Evolutionary conservation across 78 protist species (phyloP).

Genomic region (Capsaspora owczarzaki): DNA sequence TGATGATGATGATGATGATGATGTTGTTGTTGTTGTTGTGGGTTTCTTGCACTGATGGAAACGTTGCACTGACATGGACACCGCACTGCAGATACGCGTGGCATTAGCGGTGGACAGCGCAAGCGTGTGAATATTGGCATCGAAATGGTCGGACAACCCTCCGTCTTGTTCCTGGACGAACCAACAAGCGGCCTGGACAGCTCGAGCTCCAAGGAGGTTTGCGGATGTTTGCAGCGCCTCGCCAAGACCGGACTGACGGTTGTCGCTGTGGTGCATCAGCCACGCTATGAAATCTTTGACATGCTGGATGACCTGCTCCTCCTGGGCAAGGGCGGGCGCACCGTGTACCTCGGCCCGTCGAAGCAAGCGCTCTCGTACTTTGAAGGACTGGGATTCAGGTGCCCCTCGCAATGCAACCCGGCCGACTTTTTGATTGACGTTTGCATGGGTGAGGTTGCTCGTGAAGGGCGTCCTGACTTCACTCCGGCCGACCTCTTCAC

Average conservation of each 20-base stretch:
- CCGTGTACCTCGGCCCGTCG: background rate
- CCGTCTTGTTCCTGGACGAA: background rate
- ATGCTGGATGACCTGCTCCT: slow-evolving; percentile 12
- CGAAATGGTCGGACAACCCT: background rate
- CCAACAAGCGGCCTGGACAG: background rate
- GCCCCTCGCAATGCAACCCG: slow-evolving; percentile 12
- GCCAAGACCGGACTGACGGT: slow-evolving; percentile 23
- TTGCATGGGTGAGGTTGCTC: background rate
- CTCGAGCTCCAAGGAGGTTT: too few species aligned
- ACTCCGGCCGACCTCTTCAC: background rate
- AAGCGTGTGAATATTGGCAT: background rate
- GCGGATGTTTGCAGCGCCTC: too few species aligned
- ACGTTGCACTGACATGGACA: too few species aligned
- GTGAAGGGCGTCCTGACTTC: background rate
- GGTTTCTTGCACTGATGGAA: too few species aligned
- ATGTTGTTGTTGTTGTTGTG: too few species aligned
- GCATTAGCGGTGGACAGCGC: background rate
- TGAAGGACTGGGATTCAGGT: background rate
- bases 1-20: too few species aligned
- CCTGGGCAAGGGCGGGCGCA: slow-evolving; percentile 1
- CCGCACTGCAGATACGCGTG: background rate
- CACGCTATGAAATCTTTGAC: slow-evolving; percentile 29
- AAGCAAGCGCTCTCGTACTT: background rate
- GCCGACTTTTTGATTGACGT: slow-evolving; percentile 34
- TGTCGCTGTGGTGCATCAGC: slow-evolving; percentile 56